Conservation (phyloP, 2,329 filamentous ascomycete genomes). For the Akanthomyces muscarius region DNA sequence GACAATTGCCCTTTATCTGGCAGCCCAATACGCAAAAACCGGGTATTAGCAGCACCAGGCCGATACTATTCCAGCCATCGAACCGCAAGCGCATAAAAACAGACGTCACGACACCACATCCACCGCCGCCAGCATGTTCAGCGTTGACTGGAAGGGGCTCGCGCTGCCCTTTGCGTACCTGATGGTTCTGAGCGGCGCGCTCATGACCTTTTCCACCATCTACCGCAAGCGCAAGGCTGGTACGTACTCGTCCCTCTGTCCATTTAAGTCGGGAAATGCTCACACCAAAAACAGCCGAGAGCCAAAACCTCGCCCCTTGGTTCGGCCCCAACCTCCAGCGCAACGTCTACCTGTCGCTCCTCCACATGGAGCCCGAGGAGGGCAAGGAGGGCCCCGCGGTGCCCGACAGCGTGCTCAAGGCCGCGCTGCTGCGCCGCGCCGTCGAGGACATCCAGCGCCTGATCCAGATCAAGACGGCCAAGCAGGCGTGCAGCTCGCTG, state of each 20-base stretch:
- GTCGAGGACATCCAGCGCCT: conserved; percentile 91
- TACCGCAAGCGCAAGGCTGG: conserved; percentile 89
- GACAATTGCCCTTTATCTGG: neutral
- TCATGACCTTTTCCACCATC: conserved; percentile 87
- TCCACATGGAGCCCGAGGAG: conserved; percentile 67
- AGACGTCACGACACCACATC: conserved; percentile 8
- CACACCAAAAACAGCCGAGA: conserved; percentile 53
- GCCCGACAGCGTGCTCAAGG: conserved; percentile 81
- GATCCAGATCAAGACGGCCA: conserved; percentile 81
- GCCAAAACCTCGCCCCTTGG: conserved; percentile 87
- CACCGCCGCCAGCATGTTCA: conserved; percentile 41
- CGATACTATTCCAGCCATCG: neutral
- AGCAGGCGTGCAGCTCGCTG: conserved; percentile 78
- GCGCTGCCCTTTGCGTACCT: conserved; percentile 87
- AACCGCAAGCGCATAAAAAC: neutral
- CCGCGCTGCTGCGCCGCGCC: conserved; percentile 82
- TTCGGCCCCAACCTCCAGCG: conserved; percentile 87
- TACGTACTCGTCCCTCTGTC: conserved; percentile 31
- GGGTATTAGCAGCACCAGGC: neutral
- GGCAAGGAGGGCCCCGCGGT: conserved; percentile 63
- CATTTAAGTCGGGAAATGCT: too few species aligned
- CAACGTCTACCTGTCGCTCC: conserved; percentile 88
- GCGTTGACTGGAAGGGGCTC: conserved; percentile 77
- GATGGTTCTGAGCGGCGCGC: conserved; percentile 76
- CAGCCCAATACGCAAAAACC: neutral